These are phyloP conservation scores for Pneumocystis sp. DNA, from an alignment of 1,139 yeast species.

Conservation along the genomic window DNA sequence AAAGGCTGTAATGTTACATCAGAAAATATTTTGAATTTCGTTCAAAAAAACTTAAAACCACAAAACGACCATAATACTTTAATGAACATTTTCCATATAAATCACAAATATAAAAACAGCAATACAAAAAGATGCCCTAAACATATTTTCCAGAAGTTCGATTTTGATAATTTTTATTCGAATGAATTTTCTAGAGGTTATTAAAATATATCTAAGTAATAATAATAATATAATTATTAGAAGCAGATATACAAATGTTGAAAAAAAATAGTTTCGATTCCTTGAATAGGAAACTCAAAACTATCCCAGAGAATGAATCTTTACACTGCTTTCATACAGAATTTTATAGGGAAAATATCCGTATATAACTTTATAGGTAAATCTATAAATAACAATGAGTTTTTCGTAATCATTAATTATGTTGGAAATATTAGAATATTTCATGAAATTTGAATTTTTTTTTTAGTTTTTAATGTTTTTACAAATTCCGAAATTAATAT, in stretches of 20 bases:
- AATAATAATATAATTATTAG: neutral
- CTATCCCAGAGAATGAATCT: neutral
- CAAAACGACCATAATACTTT: neutral
- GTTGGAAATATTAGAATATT: neutral
- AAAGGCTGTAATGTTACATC: neutral
- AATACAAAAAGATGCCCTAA: neutral
- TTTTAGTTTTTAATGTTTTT: neutral
- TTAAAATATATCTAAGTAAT: neutral
- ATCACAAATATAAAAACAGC: neutral
- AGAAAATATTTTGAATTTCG: neutral
- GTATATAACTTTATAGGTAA: neutral
- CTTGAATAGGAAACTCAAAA: neutral
- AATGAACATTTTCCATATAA: neutral
- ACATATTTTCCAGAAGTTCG: neutral
- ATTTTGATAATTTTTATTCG: neutral
- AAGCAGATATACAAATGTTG: neutral
- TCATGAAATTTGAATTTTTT: neutral
- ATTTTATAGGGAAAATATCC: neutral
- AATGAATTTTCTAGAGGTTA: neutral
- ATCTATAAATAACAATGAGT: neutral
- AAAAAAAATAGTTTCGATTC: neutral
- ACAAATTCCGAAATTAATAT: neutral
- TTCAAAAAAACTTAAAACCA: neutral
- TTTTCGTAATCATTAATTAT: neutral
- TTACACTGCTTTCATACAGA: neutral